Conservation (phyloP, 805 yeast species). For the Wickerhamiella brachini region DNA sequence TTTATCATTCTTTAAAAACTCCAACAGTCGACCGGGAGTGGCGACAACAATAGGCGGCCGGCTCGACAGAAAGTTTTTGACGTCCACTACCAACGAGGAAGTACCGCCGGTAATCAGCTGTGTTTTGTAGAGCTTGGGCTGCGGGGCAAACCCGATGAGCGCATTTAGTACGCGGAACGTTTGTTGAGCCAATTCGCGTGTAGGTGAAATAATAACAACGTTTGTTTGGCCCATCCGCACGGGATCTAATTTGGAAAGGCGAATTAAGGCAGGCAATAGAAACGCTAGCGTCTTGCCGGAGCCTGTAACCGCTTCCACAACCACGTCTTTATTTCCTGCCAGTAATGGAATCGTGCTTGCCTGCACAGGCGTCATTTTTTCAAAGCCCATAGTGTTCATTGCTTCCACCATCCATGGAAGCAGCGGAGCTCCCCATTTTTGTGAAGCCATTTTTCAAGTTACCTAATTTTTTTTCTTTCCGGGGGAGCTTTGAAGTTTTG, state of each 20-base stretch:
- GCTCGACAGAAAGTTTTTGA: conserved; percentile 37
- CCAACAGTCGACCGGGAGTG: conserved; percentile 82
- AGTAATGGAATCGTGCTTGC: conserved; percentile 87
- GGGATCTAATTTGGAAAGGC: conserved; percentile 20
- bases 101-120: conserved; percentile 31
- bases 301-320: conserved; percentile 95
- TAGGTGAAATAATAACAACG: conserved; percentile 61
- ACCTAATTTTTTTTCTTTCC: conserved; percentile 2
- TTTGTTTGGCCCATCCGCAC: conserved; percentile 46
- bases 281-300: conserved; percentile 96
- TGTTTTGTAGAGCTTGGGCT: conserved; percentile 14
- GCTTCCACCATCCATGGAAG: conserved; percentile 36
- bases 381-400: conserved; percentile 57
- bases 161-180: conserved; percentile 52
- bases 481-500: neutral
- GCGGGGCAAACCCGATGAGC: conserved; percentile 35
- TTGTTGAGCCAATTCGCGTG: conserved; percentile 38
- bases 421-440: conserved; percentile 18
- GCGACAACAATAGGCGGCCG: conserved; percentile 72
- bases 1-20: conserved; percentile 43
- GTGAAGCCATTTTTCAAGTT: conserved; percentile 2
- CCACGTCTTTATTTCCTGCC: conserved; percentile 77
- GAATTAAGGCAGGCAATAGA: conserved; percentile 51
- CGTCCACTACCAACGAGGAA: conserved; percentile 45
- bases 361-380: conserved; percentile 90